Percentiles rank a stretch among this genome's conserved stretches.
phyloP scores from a whole-genome alignment of 2,329 filamentous ascomycete species.

The Colletotrichum tropicicola region DNA sequence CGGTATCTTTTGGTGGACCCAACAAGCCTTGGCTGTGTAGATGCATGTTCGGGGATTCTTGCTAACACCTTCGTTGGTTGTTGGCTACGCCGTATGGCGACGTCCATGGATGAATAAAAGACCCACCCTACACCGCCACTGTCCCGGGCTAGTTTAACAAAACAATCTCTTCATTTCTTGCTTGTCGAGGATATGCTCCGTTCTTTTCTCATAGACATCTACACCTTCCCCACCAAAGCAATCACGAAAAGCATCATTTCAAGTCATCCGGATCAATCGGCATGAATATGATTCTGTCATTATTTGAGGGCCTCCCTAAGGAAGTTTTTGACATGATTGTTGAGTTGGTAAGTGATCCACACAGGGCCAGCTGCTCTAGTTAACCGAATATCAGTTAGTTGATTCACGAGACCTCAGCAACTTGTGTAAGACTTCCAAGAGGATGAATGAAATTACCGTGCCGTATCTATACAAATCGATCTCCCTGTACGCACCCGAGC shows the following conservation, averaged over 20 bases:
- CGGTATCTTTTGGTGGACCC: too few relatives aligned
- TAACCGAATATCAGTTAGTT: background rate
- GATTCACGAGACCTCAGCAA: background rate
- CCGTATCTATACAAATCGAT: background rate
- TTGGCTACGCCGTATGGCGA: too few relatives aligned
- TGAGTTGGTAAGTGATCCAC: background rate
- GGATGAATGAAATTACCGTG: background rate
- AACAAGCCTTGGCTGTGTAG: too few relatives aligned
- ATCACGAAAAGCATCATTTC: too few relatives aligned
- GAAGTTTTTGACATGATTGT: background rate
- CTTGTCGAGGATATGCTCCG: background rate
- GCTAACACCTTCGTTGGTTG: too few relatives aligned
- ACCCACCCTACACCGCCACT: too few relatives aligned
- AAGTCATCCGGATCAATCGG: background rate
- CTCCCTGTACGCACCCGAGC: background rate
- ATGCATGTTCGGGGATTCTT: too few relatives aligned
- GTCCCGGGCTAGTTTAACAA: too few relatives aligned
- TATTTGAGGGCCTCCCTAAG: background rate
- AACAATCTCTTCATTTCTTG: background rate
- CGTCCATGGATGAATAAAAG: too few relatives aligned
- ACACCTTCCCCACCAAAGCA: background rate
- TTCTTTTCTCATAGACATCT: background rate
- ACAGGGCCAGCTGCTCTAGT: background rate
- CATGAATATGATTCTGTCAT: background rate
- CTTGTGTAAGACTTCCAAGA: background rate